Conservation (phyloP, 352 stramenopile genomes). For the Globisporangium rhizosaccharum region DNA sequence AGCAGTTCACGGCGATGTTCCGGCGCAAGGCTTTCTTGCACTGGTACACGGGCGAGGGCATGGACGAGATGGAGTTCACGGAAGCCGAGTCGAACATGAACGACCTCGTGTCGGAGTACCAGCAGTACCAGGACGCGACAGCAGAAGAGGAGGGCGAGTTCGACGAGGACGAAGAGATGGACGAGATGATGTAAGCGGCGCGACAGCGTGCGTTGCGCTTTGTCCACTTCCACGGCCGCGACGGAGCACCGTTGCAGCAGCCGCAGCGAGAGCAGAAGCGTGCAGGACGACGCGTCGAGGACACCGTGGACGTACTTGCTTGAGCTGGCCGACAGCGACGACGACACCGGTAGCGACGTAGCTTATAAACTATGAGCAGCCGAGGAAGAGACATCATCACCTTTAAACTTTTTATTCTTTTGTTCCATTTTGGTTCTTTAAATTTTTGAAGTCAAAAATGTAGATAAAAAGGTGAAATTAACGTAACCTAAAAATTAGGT, state of each 20-base stretch:
- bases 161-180: conserved; percentile 93
- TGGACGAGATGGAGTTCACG: conserved; percentile 99
- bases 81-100: conserved; percentile 99
- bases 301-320: conserved; percentile 11
- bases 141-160: conserved; percentile 98
- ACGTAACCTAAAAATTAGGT: no score
- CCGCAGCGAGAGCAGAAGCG: neutral
- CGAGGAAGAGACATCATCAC: conserved; percentile 46
- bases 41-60: conserved; percentile 99
- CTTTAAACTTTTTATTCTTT: conserved; percentile 56
- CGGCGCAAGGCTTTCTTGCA: conserved; percentile 99
- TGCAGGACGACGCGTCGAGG: conserved; percentile 20
- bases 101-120: conserved; percentile 99
- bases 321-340: no score
- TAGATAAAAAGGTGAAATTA: no score
- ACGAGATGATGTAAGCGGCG: conserved; percentile 89
- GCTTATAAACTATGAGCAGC: conserved; percentile 64
- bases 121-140: conserved; percentile 99
- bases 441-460: conserved; percentile 8
- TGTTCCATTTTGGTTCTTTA: conserved; percentile 41
- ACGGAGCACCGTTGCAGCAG: conserved; percentile 8
- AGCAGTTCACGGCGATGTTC: conserved; percentile 99
- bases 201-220: conserved; percentile 14
- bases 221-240: conserved; percentile 4
- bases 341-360: conserved; percentile 32